Evolutionary conservation across 805 yeast genomes (phyloP).

Genomic region (Pichia exigua): DNA sequence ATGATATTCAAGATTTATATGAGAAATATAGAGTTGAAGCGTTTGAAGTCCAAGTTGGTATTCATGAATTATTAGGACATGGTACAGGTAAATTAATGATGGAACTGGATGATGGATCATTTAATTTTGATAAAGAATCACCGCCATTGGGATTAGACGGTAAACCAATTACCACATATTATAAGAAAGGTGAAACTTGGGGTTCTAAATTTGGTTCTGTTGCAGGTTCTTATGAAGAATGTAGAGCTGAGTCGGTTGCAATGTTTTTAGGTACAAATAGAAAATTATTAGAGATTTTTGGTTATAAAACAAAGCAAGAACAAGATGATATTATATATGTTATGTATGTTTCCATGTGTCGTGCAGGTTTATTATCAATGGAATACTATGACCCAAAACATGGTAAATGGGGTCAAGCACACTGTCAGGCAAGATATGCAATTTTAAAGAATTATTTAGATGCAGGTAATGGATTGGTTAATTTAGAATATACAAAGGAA

Average conservation of each 20-base stretch:
- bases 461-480: conserved; percentile 53
- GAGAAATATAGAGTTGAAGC: conserved; percentile 71
- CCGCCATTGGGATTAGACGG: conserved; percentile 59
- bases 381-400: conserved; percentile 84
- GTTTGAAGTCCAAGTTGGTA: conserved; percentile 89
- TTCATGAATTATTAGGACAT: conserved; percentile 86
- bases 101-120: conserved; percentile 50
- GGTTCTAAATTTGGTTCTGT: conserved; percentile 74
- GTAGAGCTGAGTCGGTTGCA: conserved; percentile 89
- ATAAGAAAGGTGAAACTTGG: conserved; percentile 83
- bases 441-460: conserved; percentile 68
- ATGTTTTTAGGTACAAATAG: conserved; percentile 67
- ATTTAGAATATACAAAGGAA: conserved; percentile 40
- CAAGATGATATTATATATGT: conserved; percentile 58
- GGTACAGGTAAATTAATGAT: conserved; percentile 78
- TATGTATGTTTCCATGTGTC: conserved; percentile 73
- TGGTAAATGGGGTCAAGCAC: conserved; percentile 89
- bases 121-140: conserved; percentile 58
- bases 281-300: conserved; percentile 65
- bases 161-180: conserved; percentile 58
- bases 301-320: conserved; percentile 46
- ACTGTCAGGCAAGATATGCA: conserved; percentile 88
- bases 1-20: conserved; percentile 46
- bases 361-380: conserved; percentile 78
- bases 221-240: conserved; percentile 87